These are phyloP conservation scores for Macrocystidia cucumis DNA, from an alignment of 1,284 basidiomycete genomes.

Conservation along the genomic window DNA sequence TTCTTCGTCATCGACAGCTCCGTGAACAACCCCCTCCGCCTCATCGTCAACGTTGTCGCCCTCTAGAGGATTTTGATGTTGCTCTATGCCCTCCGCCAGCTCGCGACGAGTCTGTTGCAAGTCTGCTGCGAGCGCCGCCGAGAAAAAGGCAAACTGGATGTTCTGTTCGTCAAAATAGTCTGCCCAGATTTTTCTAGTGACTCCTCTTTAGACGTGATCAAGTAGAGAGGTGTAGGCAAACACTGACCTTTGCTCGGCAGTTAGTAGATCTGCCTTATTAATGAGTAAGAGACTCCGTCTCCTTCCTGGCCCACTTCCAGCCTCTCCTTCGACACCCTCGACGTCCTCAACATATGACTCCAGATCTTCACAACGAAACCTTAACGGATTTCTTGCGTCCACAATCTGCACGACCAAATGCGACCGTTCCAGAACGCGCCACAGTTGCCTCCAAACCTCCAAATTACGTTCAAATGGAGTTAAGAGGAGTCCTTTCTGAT, in stretches of 20 bases:
- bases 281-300: conserved; percentile 82
- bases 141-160: conserved; percentile 93
- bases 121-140: conserved; percentile 85
- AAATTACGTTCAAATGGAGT: conserved; percentile 96
- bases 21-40: conserved; percentile 18
- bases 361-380: conserved; percentile 89
- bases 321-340: conserved; percentile 70
- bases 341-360: conserved; percentile 82
- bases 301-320: conserved; percentile 66
- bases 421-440: conserved; percentile 91
- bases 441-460: conserved; percentile 95
- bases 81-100: conserved; percentile 34
- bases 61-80: conserved; percentile 12
- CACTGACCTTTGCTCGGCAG: conserved; percentile 74
- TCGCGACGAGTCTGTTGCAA: conserved; percentile 69
- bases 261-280: conserved; percentile 95
- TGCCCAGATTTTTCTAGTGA: conserved; percentile 60
- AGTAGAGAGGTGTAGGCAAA: too few species aligned
- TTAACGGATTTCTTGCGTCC: conserved; percentile 87
- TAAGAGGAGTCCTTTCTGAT: conserved; percentile 73
- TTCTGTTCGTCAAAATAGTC: conserved; percentile 85
- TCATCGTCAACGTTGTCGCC: conserved; percentile 19
- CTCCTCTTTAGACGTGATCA: too few species aligned
- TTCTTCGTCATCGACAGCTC: conserved; percentile 13
- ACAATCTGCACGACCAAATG: conserved; percentile 95